A percentile compares a stretch with the other conserved stretches of the same genome.
phyloP scores from a whole-genome alignment of 371 early-diverging fungal genomes.

The Smittium culicis region DNA sequence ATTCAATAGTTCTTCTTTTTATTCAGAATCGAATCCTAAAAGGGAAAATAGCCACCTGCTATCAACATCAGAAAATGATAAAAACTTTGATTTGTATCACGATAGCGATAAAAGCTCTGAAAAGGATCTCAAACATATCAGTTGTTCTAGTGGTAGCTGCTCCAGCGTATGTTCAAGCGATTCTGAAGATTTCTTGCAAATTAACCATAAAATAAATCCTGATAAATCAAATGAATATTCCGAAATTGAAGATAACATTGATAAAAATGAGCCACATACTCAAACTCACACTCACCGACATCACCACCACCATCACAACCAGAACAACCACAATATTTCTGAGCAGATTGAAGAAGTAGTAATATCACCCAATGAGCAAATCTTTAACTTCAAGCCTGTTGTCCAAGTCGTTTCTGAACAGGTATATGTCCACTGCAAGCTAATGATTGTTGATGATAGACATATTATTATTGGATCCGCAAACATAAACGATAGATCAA shows the following conservation, averaged over 20 bases:
- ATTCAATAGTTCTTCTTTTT: too few relatives aligned
- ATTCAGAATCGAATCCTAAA: neutral
- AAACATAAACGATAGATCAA: conserved; percentile 82
- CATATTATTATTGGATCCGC: conserved; percentile 75
- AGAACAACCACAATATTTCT: neutral
- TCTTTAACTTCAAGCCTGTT: conserved; percentile 16
- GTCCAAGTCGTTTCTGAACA: conserved; percentile 53
- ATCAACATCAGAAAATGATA: neutral
- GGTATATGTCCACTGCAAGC: conserved; percentile 80
- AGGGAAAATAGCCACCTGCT: neutral
- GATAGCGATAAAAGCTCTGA: too few relatives aligned
- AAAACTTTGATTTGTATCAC: neutral
- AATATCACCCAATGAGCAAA: neutral
- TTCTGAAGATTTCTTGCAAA: too few relatives aligned
- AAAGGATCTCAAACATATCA: too few relatives aligned
- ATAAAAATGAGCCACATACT: neutral
- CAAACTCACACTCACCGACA: neutral
- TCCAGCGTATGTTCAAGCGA: too few relatives aligned
- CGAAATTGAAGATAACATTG: neutral
- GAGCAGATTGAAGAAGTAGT: neutral
- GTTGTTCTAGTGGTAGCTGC: neutral
- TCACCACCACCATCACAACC: neutral
- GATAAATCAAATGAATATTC: neutral
- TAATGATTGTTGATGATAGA: conserved; percentile 82
- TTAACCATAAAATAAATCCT: neutral